Percentiles rank a stretch among this genome's conserved stretches.
phyloP scores from a whole-genome alignment of 2,329 filamentous ascomycete species.

The Chaetomium sp. region DNA sequence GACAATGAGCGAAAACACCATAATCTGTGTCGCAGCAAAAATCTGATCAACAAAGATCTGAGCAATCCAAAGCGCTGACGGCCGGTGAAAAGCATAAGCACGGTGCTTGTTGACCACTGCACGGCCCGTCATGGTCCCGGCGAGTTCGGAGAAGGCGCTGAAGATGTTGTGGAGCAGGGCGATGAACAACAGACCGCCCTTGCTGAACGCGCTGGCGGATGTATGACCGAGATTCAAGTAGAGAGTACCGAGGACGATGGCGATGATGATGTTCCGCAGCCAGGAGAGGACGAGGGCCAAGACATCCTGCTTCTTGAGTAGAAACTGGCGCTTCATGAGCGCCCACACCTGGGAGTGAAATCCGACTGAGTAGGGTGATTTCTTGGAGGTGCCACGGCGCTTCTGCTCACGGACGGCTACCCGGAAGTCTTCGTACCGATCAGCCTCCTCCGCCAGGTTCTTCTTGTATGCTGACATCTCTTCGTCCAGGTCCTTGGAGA shows the following conservation, averaged over 20 bases:
- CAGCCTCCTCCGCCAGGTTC: slow-evolving; percentile 56
- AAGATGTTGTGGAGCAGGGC: slow-evolving; percentile 82
- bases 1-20: slow-evolving; percentile 67
- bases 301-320: slow-evolving; percentile 80
- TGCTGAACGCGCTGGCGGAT: slow-evolving; percentile 67
- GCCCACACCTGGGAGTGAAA: slow-evolving; percentile 80
- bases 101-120: slow-evolving; percentile 79
- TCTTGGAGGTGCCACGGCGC: slow-evolving; percentile 64
- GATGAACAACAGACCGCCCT: slow-evolving; percentile 76
- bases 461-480: slow-evolving; percentile 66
- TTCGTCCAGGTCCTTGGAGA: slow-evolving; percentile 47
- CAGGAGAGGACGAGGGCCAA: slow-evolving; percentile 70
- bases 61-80: slow-evolving; percentile 74
- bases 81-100: slow-evolving; percentile 75
- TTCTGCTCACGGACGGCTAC: slow-evolving; percentile 72
- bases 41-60: slow-evolving; percentile 74
- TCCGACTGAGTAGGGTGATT: slow-evolving; percentile 75
- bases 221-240: slow-evolving; percentile 64
- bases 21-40: slow-evolving; percentile 63
- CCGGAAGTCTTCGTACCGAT: slow-evolving; percentile 69
- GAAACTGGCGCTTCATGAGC: slow-evolving; percentile 75
- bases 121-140: slow-evolving; percentile 66
- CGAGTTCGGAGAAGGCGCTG: slow-evolving; percentile 73
- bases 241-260: slow-evolving; percentile 72
- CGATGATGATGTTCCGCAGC: slow-evolving; percentile 61